These are phyloP conservation scores for Phytopythium cucurbitacearum DNA, from an alignment of 352 stramenopile species.

Conservation along the genomic window DNA sequence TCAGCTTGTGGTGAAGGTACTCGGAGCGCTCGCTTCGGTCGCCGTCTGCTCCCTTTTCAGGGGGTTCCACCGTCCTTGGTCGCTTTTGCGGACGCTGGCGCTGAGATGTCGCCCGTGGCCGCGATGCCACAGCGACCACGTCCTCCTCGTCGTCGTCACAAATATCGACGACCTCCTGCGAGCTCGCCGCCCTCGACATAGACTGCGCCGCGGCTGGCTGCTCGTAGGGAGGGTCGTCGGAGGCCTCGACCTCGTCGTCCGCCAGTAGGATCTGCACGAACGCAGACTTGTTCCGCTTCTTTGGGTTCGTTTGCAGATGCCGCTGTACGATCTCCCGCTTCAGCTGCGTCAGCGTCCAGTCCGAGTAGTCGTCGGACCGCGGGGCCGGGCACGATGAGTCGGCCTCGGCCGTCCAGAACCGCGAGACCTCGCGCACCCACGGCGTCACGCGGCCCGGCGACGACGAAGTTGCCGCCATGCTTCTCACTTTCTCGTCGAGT, in stretches of 20 bases:
- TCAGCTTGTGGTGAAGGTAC: constrained; percentile 35
- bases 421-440: constrained; percentile 25
- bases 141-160: constrained; percentile 17
- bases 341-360: constrained; percentile 46
- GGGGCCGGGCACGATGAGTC: constrained; percentile 36
- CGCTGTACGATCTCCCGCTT: constrained; percentile 53
- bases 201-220: not conserved
- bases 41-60: not conserved
- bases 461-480: not conserved
- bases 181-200: not conserved
- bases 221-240: constrained; percentile 1
- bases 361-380: constrained; percentile 48
- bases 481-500: not conserved
- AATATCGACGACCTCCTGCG: constrained; percentile 8
- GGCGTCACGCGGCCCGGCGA: constrained; percentile 6
- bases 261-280: constrained; percentile 34
- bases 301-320: constrained; percentile 38
- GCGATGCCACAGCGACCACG: not conserved
- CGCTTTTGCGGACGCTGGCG: not conserved
- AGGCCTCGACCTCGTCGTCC: constrained; percentile 17
- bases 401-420: constrained; percentile 35
- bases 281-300: constrained; percentile 37
- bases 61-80: not conserved
- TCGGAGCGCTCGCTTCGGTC: constrained; percentile 5
- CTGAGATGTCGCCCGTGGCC: not conserved